These are phyloP conservation scores for Pestalotiopsis sp. DNA, from an alignment of 2,329 filamentous ascomycete species.

Conservation along the genomic window DNA sequence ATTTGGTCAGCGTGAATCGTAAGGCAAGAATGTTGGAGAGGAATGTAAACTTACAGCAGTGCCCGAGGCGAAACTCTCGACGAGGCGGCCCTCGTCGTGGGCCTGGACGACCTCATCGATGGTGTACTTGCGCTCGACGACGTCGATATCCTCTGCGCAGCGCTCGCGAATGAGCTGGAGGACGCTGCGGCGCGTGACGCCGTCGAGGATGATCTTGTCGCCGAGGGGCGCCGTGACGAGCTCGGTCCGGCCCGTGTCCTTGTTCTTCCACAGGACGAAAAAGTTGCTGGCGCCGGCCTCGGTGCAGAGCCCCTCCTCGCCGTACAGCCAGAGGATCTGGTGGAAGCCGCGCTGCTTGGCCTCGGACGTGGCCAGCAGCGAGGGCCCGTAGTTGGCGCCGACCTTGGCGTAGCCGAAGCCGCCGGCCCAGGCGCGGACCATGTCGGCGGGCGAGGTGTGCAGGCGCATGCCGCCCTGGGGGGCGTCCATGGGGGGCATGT, in stretches of 20 bases:
- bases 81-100: slow-evolving; percentile 71
- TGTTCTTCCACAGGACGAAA: slow-evolving; percentile 78
- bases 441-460: slow-evolving; percentile 78
- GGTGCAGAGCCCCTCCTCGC: slow-evolving; percentile 75
- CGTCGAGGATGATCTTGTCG: slow-evolving; percentile 83
- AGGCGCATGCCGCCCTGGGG: slow-evolving; percentile 67
- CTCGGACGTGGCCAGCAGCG: slow-evolving; percentile 76
- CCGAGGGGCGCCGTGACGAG: slow-evolving; percentile 84
- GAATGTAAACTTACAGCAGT: slow-evolving; percentile 68
- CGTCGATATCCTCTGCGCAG: slow-evolving; percentile 62
- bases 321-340: slow-evolving; percentile 95
- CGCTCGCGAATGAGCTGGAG: slow-evolving; percentile 72
- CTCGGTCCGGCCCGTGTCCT: slow-evolving; percentile 63
- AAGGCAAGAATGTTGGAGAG: neutral
- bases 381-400: slow-evolving; percentile 91
- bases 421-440: slow-evolving; percentile 89
- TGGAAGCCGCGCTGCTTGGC: slow-evolving; percentile 76
- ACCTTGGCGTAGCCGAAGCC: slow-evolving; percentile 93
- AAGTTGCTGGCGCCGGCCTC: slow-evolving; percentile 94
- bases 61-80: slow-evolving; percentile 86
- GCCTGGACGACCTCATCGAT: slow-evolving; percentile 79
- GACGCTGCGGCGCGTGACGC: slow-evolving; percentile 82
- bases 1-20: neutral
- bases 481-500: slow-evolving; percentile 60
- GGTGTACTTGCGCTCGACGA: slow-evolving; percentile 82